phyloP scores from a whole-genome alignment of 1,284 basidiomycete species.

The Leccinum pallidistipes region DNA sequence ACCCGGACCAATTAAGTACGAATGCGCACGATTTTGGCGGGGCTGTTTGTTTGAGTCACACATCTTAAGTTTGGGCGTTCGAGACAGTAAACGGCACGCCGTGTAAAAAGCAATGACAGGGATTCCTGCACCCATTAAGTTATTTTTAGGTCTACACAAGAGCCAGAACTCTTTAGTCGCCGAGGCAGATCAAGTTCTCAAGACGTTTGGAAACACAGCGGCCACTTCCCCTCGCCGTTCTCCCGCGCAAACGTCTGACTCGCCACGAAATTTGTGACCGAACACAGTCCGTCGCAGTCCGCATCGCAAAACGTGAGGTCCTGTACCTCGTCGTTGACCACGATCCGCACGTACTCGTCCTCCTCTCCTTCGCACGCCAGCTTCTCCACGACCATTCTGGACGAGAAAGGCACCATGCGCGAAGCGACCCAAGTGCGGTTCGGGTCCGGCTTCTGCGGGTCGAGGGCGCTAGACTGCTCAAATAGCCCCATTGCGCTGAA shows the following conservation, averaged over 20 bases:
- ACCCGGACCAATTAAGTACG: too few species aligned
- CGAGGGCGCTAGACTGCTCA: conserved; percentile 40
- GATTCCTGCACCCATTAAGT: not conserved
- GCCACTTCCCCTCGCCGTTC: not conserved
- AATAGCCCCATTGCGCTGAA: conserved; percentile 72
- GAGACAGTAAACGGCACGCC: not conserved
- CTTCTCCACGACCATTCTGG: not conserved
- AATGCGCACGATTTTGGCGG: not conserved
- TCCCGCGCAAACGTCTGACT: not conserved
- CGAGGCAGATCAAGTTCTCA: not conserved
- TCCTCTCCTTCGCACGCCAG: not conserved
- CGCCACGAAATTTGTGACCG: not conserved
- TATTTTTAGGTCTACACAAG: not conserved
- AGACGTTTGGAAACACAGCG: not conserved
- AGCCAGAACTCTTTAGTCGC: not conserved
- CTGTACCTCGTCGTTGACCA: not conserved
- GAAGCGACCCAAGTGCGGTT: not conserved
- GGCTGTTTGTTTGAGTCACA: not conserved
- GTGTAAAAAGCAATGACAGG: not conserved
- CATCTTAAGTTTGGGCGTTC: not conserved
- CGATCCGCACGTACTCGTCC: not conserved
- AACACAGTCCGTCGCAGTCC: not conserved
- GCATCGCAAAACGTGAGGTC: not conserved
- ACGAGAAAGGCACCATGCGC: not conserved
- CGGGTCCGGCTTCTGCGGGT: conserved; percentile 41